Base-by-base conservation (phyloP, 306 rosid genomes). In the Pterocarpus santalinus region DNA sequence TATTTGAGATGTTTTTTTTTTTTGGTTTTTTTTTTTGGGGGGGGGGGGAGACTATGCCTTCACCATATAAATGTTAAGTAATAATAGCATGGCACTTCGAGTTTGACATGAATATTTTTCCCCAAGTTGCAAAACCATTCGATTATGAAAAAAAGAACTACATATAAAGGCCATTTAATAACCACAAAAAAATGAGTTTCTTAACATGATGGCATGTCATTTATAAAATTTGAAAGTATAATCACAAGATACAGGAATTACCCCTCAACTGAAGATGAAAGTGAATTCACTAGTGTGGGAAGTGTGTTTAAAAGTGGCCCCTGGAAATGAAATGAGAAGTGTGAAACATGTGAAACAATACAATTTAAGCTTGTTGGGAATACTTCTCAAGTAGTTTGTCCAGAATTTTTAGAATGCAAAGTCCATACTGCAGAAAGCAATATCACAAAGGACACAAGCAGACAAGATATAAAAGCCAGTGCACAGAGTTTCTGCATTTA, bases 281-380 rank as follows among this genome's bases (percentile, higher is more conserved):
- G 87, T 76, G 92, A 90, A 55, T 76, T 72, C 72, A 92, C 91
- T 72, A 95, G 79, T 69, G 63, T 81, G 28, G 97, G 97, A 82
- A 95, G 98, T 55, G 97, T 83, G 56, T 88, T 88, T 76, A 90
- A 81, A 80, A 95, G 97, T 83, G 90, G 86, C 44, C 75, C 97
- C 98, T 91, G 91, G 88, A 88, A 67, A 82, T 28, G 69, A 84
- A 69, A 84, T 65, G 70, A 55, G 79, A 77, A 65, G 68, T 8
- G 65, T 36, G 43, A 43, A 76, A 62, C 73, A 55, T 32, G 5
- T 5, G 33, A 76, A 70, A 84, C 14, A 33, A 52, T 61, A 75
- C 30, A n/a, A 44, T 36, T 77, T 47, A 57, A 46, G 61, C 61
- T 65, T 47, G 47, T n/a, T 14, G 65, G 65, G 69, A 69, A 56